Evolutionary conservation across 1,139 yeast species (phyloP), one percentile per base, ranked within the genome.

Genomic region (Lodderomyces metapsilosis): DNA sequence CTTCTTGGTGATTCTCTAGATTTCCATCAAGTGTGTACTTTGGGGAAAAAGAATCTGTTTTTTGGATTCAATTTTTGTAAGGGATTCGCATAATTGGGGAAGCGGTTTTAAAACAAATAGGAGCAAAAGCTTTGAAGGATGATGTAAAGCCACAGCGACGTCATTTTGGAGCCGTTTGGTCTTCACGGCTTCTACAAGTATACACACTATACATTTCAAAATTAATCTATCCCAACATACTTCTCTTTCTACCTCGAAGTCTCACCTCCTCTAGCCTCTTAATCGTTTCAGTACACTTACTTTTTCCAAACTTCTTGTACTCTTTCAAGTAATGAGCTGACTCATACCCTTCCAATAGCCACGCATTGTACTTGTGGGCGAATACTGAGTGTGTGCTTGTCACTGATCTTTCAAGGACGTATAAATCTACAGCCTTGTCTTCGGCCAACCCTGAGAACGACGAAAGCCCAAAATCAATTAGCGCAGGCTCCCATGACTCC

Each of bases 401-500:
- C 16, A 94, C 77, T 1, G 99, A 98, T 53, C 98, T 72, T 60
- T 94, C 98, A 48, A 94, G 67, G 8, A 94, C 98, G 56, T 92
- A 94, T 45, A 94, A 62, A 60, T 94, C 99, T 12, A 94, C 98
- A 2, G 98, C 98, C 59, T 88, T 89, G 58, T 92, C 98, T 54
- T 94, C 98, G 0, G 87, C 76, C 48, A 88, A 58, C 0, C 78
- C 76, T 1, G 95, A 82, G 44, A 82, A 82, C n/a, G 89, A 80
- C 5, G 87, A 80, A 15, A 94, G 72, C 0, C 99, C 99, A 64
- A 94, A 92, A 57, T 94, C 99, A 45, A 94, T 94, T 54, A 92
- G 64, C 34, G 73, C 77, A 0, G 95, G 88, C 6, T 53, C 28
- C 40, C 40, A 37, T 21, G 21, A 23, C 17, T 28, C 28, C 9